Conservation (phyloP, 257 asterid species). For the Marsdenia floribunda region DNA sequence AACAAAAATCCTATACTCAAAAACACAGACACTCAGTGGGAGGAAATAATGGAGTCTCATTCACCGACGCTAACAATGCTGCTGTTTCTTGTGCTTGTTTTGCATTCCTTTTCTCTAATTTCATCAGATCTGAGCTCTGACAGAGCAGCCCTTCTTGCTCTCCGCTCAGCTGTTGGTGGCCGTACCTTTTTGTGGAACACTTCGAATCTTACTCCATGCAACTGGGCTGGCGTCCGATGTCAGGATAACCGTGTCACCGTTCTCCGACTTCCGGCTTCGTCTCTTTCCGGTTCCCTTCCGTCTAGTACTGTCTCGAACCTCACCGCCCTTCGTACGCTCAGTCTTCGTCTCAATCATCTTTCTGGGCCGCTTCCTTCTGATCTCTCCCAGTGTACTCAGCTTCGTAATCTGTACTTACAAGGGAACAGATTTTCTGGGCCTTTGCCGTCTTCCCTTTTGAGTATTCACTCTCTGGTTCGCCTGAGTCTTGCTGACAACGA, state of each 20-base stretch:
- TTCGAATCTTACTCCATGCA: constrained; percentile 45
- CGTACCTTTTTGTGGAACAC: constrained; percentile 50
- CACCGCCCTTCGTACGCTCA: constrained; percentile 46
- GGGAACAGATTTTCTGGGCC: constrained; percentile 52
- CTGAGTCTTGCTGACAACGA: constrained; percentile 52
- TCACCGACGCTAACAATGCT: constrained; percentile 10
- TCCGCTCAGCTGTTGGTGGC: constrained; percentile 15
- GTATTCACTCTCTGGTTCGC: constrained; percentile 38
- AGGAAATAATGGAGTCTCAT: background rate
- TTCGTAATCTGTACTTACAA: constrained; percentile 55
- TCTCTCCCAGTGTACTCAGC: constrained; percentile 34
- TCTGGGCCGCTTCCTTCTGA: constrained; percentile 54
- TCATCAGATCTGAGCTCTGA: constrained; percentile 17
- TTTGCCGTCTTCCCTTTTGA: constrained; percentile 27
- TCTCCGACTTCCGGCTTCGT: constrained; percentile 64
- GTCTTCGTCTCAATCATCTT: constrained; percentile 65
- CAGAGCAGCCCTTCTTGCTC: constrained; percentile 10
- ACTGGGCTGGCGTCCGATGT: constrained; percentile 57
- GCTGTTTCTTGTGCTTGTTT: background rate
- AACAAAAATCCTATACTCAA: background rate
- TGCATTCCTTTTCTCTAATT: background rate
- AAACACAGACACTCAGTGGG: too few relatives aligned
- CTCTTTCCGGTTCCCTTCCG: constrained; percentile 50
- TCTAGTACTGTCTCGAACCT: constrained; percentile 35
- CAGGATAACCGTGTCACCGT: constrained; percentile 45